Evolutionary conservation across 345 rosid species (phyloP).

Genomic region (Camelina sativa): DNA sequence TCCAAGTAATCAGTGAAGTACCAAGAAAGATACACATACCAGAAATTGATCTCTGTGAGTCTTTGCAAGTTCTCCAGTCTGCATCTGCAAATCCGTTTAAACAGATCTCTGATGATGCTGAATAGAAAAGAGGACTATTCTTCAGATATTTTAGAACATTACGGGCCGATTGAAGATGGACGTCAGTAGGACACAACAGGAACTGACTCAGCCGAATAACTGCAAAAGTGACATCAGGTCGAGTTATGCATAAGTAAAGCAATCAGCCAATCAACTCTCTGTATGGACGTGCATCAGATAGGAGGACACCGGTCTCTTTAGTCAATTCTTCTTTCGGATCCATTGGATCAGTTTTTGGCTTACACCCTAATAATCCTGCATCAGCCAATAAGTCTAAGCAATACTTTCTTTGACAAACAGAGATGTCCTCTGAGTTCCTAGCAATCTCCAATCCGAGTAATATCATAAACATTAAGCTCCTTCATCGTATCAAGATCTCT

Average conservation of each 20-base stretch:
- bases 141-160: too few relatives aligned
- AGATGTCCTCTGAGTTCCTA: background rate
- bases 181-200: too few relatives aligned
- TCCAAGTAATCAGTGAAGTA: too few relatives aligned
- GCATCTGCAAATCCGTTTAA: too few relatives aligned
- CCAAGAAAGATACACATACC: too few relatives aligned
- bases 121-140: too few relatives aligned
- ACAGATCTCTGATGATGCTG: too few relatives aligned
- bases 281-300: background rate
- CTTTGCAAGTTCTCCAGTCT: too few relatives aligned
- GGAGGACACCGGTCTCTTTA: background rate
- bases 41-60: too few relatives aligned
- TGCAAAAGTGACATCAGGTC: background rate
- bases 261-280: background rate
- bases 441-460: background rate
- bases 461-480: background rate
- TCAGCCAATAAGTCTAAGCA: background rate
- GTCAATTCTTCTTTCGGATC: background rate
- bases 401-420: background rate
- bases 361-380: background rate
- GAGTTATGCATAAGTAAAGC: background rate
- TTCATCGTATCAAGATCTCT: slow-evolving; percentile 28
- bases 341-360: background rate
- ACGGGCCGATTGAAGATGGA: too few relatives aligned
- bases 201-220: background rate